phyloP scores from a whole-genome alignment of 176 grass and related monocot species.

The Zizania latifolia region DNA sequence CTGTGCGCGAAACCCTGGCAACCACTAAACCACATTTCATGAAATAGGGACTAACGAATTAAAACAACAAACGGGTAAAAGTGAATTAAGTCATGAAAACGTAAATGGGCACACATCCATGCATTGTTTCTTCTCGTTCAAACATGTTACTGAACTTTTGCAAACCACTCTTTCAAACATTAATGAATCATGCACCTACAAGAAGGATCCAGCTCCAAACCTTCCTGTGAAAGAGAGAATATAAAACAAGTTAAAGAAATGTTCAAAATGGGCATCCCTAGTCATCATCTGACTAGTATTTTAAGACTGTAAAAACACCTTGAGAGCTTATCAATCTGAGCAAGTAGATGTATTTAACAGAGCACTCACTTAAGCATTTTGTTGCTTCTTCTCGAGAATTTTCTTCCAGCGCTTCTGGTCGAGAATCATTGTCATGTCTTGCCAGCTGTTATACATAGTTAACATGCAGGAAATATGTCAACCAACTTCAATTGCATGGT shows the following conservation, averaged over 20 bases:
- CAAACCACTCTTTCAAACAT: too few species aligned
- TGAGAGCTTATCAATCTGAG: not conserved
- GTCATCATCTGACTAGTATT: not conserved
- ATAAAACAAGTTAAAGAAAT: not conserved
- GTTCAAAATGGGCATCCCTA: not conserved
- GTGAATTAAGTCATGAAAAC: too few species aligned
- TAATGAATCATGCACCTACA: too few species aligned
- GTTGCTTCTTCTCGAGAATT: slow-evolving; percentile 43
- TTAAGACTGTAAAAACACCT: not conserved
- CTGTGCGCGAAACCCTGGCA: too few species aligned
- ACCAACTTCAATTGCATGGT: not conserved
- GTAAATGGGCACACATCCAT: too few species aligned
- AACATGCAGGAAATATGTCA: not conserved
- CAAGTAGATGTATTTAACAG: not conserved
- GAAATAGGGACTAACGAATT: too few species aligned
- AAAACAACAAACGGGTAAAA: too few species aligned
- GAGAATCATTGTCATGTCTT: slow-evolving; percentile 44
- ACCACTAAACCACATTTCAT: too few species aligned
- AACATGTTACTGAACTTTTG: too few species aligned
- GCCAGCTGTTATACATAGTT: slow-evolving; percentile 32
- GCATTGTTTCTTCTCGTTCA: too few species aligned
- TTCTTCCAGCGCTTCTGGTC: slow-evolving; percentile 54
- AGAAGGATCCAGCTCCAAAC: not conserved
- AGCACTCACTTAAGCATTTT: slow-evolving; percentile 34
- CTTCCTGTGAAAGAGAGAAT: not conserved